Evolutionary conservation across 2,329 filamentous ascomycete genomes (phyloP), one percentile per base, ranked within the genome.

Genomic region (Colletotrichum graminicola): DNA sequence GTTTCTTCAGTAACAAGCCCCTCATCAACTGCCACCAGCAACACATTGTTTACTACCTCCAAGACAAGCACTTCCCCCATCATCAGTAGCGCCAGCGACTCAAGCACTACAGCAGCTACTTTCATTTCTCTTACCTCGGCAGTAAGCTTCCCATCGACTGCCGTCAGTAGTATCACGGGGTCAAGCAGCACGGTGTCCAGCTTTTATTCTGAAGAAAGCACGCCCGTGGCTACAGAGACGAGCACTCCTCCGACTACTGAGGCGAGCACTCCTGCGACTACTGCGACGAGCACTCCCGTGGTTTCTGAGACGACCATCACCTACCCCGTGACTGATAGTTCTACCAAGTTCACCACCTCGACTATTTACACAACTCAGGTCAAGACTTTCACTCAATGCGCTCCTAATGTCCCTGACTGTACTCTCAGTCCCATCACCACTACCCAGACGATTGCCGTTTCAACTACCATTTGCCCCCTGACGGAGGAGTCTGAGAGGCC

Each of bases 371-470:
- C 79, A 57, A 84, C 81, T 16, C 73, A 73, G 7, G 76, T 88
- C 73, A 82, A 87, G 74, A 90, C 88, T 16, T 82, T 89, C 79
- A 89, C 85, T 76, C 85, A 84, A 55, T 90, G 88, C 79, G 84
- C 83, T 59, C 80, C 87, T 23, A 76, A 76, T 14, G 78, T 83
- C 3, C 76, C 75, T 54, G 75, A 82, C 78, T 84, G 82, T 75
- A 80, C 82, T 12, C 77, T 67, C 8, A 75, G 74, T 26, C 73
- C 76, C 32, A 75, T 79, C 32, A 77, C 82, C 45, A 81, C 80
- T n/a, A 85, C 83, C 5, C 74, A 76, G 73, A 75, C 78, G 41
- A 71, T 78, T 51, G 74, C 78, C 52, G 57, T 75, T 62, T 82
- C 79, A n/a, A 84, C 82, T 32, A 84, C 83, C 10, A 76, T 84